Percentiles rank a stretch among this genome's conserved stretches.
phyloP scores from a whole-genome alignment of 305 asterid genomes.

The Rubia balearica region DNA sequence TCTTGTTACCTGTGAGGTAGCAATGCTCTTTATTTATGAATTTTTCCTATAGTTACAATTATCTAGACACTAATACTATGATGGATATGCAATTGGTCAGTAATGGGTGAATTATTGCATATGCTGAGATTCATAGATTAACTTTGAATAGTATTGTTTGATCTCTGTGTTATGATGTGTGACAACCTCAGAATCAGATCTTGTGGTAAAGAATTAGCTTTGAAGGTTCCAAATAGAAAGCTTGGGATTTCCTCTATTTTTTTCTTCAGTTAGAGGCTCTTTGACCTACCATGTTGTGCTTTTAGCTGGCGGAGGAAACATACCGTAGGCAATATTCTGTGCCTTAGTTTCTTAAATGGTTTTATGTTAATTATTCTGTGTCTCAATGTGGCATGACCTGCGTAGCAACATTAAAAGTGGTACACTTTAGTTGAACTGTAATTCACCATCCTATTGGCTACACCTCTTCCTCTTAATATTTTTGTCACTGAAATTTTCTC shows the following conservation, averaged over 20 bases:
- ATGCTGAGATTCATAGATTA: neutral
- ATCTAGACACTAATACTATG: neutral
- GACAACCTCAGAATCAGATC: neutral
- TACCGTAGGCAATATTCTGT: neutral
- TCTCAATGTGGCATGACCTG: constrained; percentile 1
- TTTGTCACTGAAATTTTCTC: constrained; percentile 15
- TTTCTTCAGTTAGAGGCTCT: neutral
- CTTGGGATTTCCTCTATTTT: neutral
- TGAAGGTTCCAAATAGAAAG: neutral
- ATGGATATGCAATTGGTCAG: neutral
- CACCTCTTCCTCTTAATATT: neutral
- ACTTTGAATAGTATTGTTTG: neutral
- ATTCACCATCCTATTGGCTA: neutral
- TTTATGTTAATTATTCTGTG: neutral
- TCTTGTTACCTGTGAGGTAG: constrained; percentile 93
- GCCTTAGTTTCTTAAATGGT: neutral
- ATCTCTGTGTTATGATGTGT: constrained; percentile 1
- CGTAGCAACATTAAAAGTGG: neutral
- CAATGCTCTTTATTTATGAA: neutral
- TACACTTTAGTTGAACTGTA: neutral
- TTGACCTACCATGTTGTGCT: neutral
- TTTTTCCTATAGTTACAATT: neutral
- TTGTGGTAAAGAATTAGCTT: neutral
- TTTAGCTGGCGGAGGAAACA: neutral
- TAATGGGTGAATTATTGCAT: constrained; percentile 1